phyloP scores from a whole-genome alignment of 2,329 filamentous ascomycete species.

The Fusarium tricinctum region DNA sequence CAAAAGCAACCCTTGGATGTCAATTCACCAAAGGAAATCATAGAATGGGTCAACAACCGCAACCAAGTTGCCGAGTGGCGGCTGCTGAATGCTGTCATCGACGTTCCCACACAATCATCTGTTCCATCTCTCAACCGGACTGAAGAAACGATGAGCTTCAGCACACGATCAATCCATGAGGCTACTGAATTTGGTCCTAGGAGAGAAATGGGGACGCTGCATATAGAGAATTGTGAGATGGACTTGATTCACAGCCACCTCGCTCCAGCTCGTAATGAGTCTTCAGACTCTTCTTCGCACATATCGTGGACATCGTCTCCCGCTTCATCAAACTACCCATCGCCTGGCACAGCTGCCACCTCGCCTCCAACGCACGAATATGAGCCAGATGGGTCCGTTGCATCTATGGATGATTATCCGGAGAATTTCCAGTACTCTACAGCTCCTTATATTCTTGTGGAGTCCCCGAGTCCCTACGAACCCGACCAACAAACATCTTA shows the following conservation, averaged over 20 bases:
- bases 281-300: background rate
- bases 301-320: too few relatives aligned
- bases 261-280: background rate
- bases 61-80: background rate
- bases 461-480: background rate
- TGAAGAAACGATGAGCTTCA: background rate
- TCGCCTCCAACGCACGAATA: background rate
- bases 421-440: background rate
- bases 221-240: too few relatives aligned
- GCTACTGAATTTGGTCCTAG: background rate
- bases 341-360: background rate
- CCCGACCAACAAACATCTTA: background rate
- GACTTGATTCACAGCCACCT: background rate
- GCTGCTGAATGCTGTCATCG: background rate
- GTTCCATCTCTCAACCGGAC: conserved; percentile 2
- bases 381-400: background rate
- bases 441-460: fast-evolving
- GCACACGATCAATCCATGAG: background rate
- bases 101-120: background rate
- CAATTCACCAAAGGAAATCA: background rate
- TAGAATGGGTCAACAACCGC: background rate
- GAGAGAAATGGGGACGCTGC: too few relatives aligned
- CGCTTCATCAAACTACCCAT: too few relatives aligned
- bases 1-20: background rate
- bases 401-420: background rate